Percentiles rank a stretch among this genome's conserved stretches.
These are phyloP conservation scores for Bolboschoenus planiculmis DNA, from an alignment of 176 grass and related monocot species.

Conservation along the genomic window DNA sequence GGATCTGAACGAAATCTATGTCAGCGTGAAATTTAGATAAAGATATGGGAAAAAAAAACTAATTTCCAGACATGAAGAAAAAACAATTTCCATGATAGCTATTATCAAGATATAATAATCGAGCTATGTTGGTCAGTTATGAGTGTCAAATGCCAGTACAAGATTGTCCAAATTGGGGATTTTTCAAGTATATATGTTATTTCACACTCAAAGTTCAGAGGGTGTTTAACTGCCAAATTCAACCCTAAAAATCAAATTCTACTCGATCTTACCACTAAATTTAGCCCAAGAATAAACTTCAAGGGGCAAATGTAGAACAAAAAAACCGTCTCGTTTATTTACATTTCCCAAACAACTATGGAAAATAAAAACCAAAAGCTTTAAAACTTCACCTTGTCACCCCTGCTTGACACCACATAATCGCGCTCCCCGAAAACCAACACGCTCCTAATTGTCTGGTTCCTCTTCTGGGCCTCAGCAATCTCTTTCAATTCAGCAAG, in stretches of 20 bases:
- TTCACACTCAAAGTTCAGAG: not conserved
- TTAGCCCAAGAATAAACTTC: not conserved
- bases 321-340: not conserved
- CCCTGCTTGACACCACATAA: slow-evolving; percentile 55
- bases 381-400: slow-evolving; percentile 46
- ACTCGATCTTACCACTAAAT: too few species aligned
- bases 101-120: not conserved
- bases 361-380: not conserved
- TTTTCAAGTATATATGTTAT: not conserved
- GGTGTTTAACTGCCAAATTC: not conserved
- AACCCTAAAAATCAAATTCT: not conserved
- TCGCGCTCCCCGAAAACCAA: slow-evolving; percentile 35
- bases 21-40: not conserved
- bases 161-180: not conserved
- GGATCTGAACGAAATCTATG: slow-evolving; percentile 35
- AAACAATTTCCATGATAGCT: not conserved
- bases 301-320: not conserved
- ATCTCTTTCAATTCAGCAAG: slow-evolving; percentile 52
- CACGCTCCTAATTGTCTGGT: slow-evolving; percentile 58
- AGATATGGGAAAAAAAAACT: not conserved
- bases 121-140: not conserved
- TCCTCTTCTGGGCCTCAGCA: slow-evolving; percentile 41
- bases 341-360: not conserved
- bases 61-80: not conserved
- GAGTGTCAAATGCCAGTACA: not conserved